Conservation (phyloP, 2,329 filamentous ascomycete genomes). For the Acrocalymma vagum region DNA sequence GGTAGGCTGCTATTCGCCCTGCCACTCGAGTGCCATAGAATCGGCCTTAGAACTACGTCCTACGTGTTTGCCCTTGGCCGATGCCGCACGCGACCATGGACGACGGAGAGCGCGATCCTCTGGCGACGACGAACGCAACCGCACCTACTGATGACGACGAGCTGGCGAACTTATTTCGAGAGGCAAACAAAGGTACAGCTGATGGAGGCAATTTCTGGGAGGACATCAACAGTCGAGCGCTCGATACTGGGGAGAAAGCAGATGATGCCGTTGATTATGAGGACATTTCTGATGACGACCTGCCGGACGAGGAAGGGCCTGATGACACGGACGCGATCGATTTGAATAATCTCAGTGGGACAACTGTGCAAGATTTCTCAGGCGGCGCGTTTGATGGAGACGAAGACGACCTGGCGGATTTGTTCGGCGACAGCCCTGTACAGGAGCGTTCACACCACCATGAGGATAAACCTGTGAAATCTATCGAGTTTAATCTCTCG, state of each 20-base stretch:
- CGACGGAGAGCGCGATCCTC: slow-evolving; percentile 20
- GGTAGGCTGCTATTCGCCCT: slow-evolving; percentile 2
- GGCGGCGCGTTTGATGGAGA: slow-evolving; percentile 24
- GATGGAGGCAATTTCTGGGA: slow-evolving; percentile 32
- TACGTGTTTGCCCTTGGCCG: neutral
- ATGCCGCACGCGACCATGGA: slow-evolving; percentile 35
- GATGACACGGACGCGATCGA: slow-evolving; percentile 27
- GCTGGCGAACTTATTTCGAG: slow-evolving; percentile 27
- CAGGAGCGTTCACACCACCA: slow-evolving; percentile 33
- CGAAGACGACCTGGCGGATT: slow-evolving; percentile 69
- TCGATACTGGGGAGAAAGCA: slow-evolving; percentile 75
- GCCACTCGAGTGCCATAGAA: neutral
- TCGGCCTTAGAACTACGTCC: slow-evolving; percentile 1
- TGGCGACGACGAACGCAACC: slow-evolving; percentile 11
- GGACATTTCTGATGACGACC: slow-evolving; percentile 90
- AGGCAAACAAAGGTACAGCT: slow-evolving; percentile 26
- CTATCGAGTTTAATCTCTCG: slow-evolving; percentile 33
- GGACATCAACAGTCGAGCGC: slow-evolving; percentile 39
- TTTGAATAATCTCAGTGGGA: slow-evolving; percentile 38
- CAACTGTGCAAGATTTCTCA: slow-evolving; percentile 36
- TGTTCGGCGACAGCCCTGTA: slow-evolving; percentile 68
- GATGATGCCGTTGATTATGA: slow-evolving; percentile 91
- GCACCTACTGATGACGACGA: slow-evolving; percentile 30
- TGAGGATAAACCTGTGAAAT: slow-evolving; percentile 48
- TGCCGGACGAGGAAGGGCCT: slow-evolving; percentile 73